These are phyloP conservation scores for Fusarium proliferatum DNA, from an alignment of 2,329 filamentous ascomycete species.

Conservation along the genomic window DNA sequence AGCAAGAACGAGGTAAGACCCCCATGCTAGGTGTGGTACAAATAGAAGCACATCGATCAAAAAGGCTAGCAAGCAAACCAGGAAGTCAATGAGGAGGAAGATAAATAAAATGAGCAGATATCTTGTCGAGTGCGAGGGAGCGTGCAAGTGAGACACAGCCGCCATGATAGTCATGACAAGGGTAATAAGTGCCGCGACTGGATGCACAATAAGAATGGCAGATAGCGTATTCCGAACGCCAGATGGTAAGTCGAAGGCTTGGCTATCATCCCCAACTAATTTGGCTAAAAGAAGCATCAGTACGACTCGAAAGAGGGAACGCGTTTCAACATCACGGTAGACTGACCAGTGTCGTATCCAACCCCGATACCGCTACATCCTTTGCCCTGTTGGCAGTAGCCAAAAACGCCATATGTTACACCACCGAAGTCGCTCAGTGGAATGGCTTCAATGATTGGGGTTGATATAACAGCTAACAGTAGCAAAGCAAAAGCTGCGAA, in stretches of 20 bases:
- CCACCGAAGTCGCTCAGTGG: slow-evolving; percentile 82
- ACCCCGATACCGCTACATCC: slow-evolving; percentile 79
- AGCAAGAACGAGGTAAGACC: slow-evolving; percentile 90
- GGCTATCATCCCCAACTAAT: slow-evolving; percentile 45
- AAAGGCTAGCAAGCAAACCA: slow-evolving; percentile 87
- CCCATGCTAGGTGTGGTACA: slow-evolving; percentile 93
- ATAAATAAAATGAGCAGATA: slow-evolving; percentile 89
- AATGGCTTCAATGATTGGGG: slow-evolving; percentile 86
- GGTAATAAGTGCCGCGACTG: slow-evolving; percentile 86
- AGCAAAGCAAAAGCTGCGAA: slow-evolving; percentile 86
- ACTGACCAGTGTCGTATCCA: slow-evolving; percentile 86
- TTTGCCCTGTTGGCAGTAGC: slow-evolving; percentile 74
- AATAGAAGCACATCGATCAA: slow-evolving; percentile 94
- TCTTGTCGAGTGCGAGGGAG: slow-evolving; percentile 87
- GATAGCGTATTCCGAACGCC: slow-evolving; percentile 75
- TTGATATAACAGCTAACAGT: slow-evolving; percentile 88
- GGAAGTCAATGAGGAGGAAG: slow-evolving; percentile 83
- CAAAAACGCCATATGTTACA: slow-evolving; percentile 91
- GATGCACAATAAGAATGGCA: slow-evolving; percentile 90
- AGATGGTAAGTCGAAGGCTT: slow-evolving; percentile 67
- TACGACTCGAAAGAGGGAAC: background rate
- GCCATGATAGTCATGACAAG: slow-evolving; percentile 87
- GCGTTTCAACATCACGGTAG: background rate
- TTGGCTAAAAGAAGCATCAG: slow-evolving; percentile 37
- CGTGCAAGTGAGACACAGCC: slow-evolving; percentile 84